A percentile compares a stretch with the other conserved stretches of the same genome.
Evolutionary conservation across 2,329 filamentous ascomycete genomes (phyloP).

Genomic region (Ceratocystis cubensis): DNA sequence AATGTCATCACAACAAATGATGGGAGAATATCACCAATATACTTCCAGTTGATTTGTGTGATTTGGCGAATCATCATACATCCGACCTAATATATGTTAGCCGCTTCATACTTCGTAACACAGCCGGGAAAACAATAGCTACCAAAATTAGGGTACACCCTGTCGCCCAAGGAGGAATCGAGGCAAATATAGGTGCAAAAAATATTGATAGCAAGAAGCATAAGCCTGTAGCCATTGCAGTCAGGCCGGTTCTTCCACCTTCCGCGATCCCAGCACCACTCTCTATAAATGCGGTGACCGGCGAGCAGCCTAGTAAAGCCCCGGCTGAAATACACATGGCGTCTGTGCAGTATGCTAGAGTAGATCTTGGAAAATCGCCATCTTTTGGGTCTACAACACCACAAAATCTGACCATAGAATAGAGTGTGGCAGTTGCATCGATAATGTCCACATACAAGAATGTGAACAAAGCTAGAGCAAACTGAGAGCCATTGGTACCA

Average conservation of each 20-base stretch:
- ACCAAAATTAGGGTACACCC: constrained; percentile 59
- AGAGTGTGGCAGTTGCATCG: constrained; percentile 74
- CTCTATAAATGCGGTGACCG: constrained; percentile 78
- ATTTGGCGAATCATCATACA: constrained; percentile 69
- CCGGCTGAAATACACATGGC: constrained; percentile 68
- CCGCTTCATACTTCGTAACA: not conserved
- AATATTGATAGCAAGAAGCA: constrained; percentile 82
- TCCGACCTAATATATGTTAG: constrained; percentile 41
- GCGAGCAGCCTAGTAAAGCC: constrained; percentile 62
- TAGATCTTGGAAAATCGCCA: constrained; percentile 77
- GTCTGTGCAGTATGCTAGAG: constrained; percentile 73
- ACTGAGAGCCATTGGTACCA: constrained; percentile 42
- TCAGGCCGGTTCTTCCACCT: constrained; percentile 74
- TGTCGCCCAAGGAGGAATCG: constrained; percentile 78
- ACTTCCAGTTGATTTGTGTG: constrained; percentile 62
- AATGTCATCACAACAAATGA: constrained; percentile 64
- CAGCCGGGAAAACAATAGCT: constrained; percentile 23
- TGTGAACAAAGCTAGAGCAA: constrained; percentile 54
- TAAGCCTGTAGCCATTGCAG: constrained; percentile 62
- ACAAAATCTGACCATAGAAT: constrained; percentile 79
- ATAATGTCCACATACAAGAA: constrained; percentile 87
- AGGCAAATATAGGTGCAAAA: constrained; percentile 82
- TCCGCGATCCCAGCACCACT: constrained; percentile 84
- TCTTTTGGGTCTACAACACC: constrained; percentile 69
- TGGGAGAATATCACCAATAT: constrained; percentile 61